Base-by-base conservation (phyloP, 345 rosid species). In the Sonneratia caseolaris region DNA sequence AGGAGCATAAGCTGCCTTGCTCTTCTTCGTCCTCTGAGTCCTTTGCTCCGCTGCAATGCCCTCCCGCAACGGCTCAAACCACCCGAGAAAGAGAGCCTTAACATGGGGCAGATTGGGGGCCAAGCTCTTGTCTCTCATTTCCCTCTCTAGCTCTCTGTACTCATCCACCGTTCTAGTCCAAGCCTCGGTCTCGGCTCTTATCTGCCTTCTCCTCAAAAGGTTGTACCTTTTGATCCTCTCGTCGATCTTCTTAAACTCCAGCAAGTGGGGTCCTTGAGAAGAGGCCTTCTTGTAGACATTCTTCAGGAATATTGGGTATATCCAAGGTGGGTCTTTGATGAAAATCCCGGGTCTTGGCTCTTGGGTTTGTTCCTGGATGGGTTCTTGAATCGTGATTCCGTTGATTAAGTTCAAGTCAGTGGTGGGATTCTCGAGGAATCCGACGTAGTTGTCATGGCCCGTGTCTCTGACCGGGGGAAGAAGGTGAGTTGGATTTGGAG, bases 121-220 rank as follows among this genome's bases (percentile, higher is more conserved):
- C 72, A 91, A 72, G 61, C 82, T 84, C 84, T 76, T 90, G 82
- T 88, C 87, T 51, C 96, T 81, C 97, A 94, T 94, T 68, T 83
- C 88, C 75, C 84, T 85, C 79, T 87, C 90, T 71, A 94, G 66
- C 67, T 79, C 86, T 79, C 84, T 84, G 55, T 94, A 94, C 76
- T 94, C 98, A 37, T 84, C 86, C 51, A 86, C 89, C 89, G 78
- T 87, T 71, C 66, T 86, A 89, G 91, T 90, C 96, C 96, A 94
- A 16, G 93, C 97, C 79, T 89, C 95, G 12, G 98, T 91, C 88
- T 94, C 97, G 74, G 88, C 89, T 81, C 79, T 86, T 64, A 94
- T 79, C 77, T 94, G 97, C 71, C 96, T 74, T 79, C 97, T 82
- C 82, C 96, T 76, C 47, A 94, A 66, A 62, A 81, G 24, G 81